These are phyloP conservation scores for Backusella luteola DNA, from an alignment of 192 early-diverging fungal species.

Conservation along the genomic window DNA sequence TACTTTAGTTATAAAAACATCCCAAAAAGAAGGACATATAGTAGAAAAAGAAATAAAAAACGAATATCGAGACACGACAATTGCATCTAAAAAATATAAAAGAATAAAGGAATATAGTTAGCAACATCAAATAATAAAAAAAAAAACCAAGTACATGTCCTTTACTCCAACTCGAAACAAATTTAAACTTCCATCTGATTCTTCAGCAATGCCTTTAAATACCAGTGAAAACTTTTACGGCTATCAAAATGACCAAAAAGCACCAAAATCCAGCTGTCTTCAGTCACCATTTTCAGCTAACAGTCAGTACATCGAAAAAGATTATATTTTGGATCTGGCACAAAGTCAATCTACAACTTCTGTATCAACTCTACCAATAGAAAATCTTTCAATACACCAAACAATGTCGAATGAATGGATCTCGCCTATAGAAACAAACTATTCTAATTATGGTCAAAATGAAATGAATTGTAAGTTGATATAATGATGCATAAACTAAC, in stretches of 20 bases:
- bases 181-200: not conserved
- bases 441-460: not conserved
- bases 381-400: conserved; percentile 6
- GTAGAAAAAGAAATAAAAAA: not conserved
- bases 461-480: conserved; percentile 6
- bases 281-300: not conserved
- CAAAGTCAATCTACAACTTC: not conserved
- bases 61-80: not conserved
- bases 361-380: conserved; percentile 3
- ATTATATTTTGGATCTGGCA: conserved; percentile 2
- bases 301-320: not conserved
- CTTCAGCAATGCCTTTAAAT: not conserved
- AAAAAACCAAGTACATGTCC: not conserved
- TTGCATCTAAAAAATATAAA: not conserved
- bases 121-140: not conserved
- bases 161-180: conserved; percentile 5
- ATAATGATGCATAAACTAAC: not conserved
- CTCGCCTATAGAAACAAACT: not conserved
- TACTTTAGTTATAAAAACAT: not conserved
- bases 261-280: not conserved
- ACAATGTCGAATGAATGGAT: not conserved
- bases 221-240: not conserved
- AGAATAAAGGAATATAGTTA: not conserved
- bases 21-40: not conserved
- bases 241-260: not conserved